Evolutionary conservation across 2,329 filamentous ascomycete genomes (phyloP), one percentile per base, ranked within the genome.

Genomic region (Fusarium sp.): DNA sequence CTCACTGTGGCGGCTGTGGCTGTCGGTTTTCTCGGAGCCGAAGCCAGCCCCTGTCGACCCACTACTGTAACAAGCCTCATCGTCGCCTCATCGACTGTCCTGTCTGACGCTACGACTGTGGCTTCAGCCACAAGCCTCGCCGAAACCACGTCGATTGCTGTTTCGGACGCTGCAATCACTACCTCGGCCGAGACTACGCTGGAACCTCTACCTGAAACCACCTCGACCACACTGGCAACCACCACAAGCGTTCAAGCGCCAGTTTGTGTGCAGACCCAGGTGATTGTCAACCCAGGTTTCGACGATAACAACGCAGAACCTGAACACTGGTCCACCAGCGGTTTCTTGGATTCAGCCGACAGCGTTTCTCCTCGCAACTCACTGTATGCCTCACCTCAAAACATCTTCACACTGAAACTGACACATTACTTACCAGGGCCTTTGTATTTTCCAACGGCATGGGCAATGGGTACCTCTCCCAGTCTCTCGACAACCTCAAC

Each of bases 391-490:
- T 0, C 3, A 0, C 5, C 3, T 10, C 0, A 30, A 1, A 4
- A 0, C 0, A 5, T 6, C 2, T 22, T 1, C 20, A 3, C 6
- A 1, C 0, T 1, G 0, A 4, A 3, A 4, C 32, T 61, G 27
- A 61, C 5, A 24, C 7, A 16, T 1, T 0, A 11, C 7, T 11
- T 2, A 10, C 9, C 2, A 62, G 58, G 1, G 16, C 34, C 0
- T 15, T 60, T 3, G 1, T 6, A 4, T 62, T 62, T 11, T 5
- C 2, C 4, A 25, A 49, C 2, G 24, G 58, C 10, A 4, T 3
- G 6, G 58, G 58, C 2, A 6, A 1, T 0, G 27, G 7, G 2
- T 27, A 29, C 3, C 4, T 38, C 0, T 32, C 44, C 0, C 58
- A 62, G 6, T 16, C 13, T 8, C 9, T 60, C 10, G 8, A 1